Evolutionary conservation across 257 asterid species (phyloP).

Genomic region (Jasminum sambac): DNA sequence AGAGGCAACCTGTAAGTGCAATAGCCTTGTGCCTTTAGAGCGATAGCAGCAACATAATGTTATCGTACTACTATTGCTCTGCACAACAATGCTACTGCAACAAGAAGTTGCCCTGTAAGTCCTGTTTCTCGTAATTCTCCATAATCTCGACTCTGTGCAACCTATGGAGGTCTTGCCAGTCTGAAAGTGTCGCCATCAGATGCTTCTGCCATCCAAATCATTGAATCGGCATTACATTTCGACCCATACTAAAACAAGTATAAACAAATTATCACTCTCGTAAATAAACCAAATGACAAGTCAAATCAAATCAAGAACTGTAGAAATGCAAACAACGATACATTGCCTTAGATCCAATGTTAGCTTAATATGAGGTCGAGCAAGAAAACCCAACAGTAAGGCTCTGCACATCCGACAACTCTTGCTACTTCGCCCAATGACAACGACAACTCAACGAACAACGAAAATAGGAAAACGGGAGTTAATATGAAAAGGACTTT

Average conservation of each 20-base stretch:
- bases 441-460: not conserved
- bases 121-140: too few species aligned
- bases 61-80: too few species aligned
- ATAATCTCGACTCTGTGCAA: conserved; percentile 17
- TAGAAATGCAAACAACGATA: not conserved
- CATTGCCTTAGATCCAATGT: not conserved
- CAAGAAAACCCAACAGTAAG: not conserved
- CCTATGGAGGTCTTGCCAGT: conserved; percentile 32
- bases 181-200: conserved; percentile 33
- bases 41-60: too few species aligned
- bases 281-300: not conserved
- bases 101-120: too few species aligned
- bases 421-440: not conserved
- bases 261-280: not conserved
- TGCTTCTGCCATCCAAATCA: conserved; percentile 42
- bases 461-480: not conserved
- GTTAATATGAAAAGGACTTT: not conserved
- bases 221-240: conserved; percentile 15
- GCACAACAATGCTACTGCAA: too few species aligned
- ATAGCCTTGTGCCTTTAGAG: too few species aligned
- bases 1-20: too few species aligned
- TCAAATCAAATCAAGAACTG: conserved; percentile 10
- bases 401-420: not conserved
- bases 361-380: not conserved
- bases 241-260: not conserved